Conservation (phyloP, 1,284 basidiomycete species). For the Caloboletus firmus region DNA sequence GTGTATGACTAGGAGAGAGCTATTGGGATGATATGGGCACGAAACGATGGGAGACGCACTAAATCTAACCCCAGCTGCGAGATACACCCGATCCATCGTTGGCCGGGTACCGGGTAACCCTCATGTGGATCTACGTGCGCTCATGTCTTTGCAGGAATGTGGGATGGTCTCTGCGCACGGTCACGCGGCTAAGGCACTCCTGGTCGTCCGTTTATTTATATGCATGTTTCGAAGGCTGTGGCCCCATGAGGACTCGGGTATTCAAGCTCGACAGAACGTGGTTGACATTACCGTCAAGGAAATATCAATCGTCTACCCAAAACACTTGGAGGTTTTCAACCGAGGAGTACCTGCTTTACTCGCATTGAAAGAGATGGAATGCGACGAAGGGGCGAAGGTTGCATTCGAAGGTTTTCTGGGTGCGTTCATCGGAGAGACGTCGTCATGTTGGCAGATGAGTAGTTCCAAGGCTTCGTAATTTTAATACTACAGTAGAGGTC, state of each 20-base stretch:
- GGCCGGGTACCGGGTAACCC: neutral
- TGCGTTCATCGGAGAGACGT: conserved; percentile 2
- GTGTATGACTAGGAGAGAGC: neutral
- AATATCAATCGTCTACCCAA: neutral
- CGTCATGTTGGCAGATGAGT: neutral
- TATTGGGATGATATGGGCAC: conserved; percentile 5
- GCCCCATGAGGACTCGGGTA: neutral
- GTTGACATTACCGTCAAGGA: neutral
- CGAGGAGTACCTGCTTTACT: neutral
- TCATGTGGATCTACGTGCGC: neutral
- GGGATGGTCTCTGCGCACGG: neutral
- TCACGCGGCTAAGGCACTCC: neutral
- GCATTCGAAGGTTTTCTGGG: neutral
- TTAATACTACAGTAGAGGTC: neutral
- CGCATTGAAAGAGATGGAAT: neutral
- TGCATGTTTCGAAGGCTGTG: neutral
- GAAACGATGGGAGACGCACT: neutral
- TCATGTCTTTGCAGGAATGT: neutral
- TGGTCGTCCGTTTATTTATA: neutral
- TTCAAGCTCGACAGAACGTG: neutral
- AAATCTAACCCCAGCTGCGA: neutral
- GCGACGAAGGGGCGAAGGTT: neutral
- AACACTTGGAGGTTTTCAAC: neutral
- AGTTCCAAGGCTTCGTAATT: no score
- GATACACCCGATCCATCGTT: neutral